Evolutionary conservation across 2,329 filamentous ascomycete species (phyloP).

Genomic region (Eurotiales sp.): DNA sequence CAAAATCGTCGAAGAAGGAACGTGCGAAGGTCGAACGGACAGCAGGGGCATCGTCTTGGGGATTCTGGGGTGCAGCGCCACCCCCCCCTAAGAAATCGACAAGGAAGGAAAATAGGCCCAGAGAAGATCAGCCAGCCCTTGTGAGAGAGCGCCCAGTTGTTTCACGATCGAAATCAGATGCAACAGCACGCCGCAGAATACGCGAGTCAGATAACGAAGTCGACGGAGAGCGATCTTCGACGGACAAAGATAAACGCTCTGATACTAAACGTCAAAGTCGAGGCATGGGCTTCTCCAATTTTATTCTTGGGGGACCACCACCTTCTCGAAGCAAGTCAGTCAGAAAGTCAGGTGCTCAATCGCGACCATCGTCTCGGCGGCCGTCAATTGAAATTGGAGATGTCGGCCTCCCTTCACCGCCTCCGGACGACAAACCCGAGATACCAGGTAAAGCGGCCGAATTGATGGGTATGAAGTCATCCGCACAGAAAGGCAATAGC

Average conservation of each 20-base stretch:
- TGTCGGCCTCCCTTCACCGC: conserved; percentile 65
- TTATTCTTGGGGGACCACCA: conserved; percentile 65
- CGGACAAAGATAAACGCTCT: conserved; percentile 62
- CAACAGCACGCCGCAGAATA: conserved; percentile 56
- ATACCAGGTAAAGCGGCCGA: conserved; percentile 75
- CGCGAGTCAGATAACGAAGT: conserved; percentile 57
- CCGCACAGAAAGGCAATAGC: conserved; percentile 43
- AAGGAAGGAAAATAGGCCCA: conserved; percentile 48
- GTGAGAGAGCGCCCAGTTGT: conserved; percentile 45
- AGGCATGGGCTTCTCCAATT: conserved; percentile 55
- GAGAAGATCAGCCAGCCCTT: conserved; percentile 31
- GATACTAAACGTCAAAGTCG: conserved; percentile 54
- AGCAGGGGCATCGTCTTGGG: conserved; percentile 65
- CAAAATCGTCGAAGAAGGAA: conserved; percentile 65
- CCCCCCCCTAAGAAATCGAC: conserved; percentile 44
- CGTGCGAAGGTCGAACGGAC: conserved; percentile 72
- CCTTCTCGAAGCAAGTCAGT: conserved; percentile 61
- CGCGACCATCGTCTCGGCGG: conserved; percentile 58
- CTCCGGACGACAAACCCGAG: conserved; percentile 63
- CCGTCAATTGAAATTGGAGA: conserved; percentile 63
- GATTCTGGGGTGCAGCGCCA: conserved; percentile 65
- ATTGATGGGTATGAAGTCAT: conserved; percentile 60
- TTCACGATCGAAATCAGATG: conserved; percentile 55
- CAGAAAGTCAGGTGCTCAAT: conserved; percentile 57
- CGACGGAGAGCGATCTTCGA: conserved; percentile 51